Evolutionary conservation across 371 early-diverging fungal species (phyloP).

Genomic region (Mortierella sp.): DNA sequence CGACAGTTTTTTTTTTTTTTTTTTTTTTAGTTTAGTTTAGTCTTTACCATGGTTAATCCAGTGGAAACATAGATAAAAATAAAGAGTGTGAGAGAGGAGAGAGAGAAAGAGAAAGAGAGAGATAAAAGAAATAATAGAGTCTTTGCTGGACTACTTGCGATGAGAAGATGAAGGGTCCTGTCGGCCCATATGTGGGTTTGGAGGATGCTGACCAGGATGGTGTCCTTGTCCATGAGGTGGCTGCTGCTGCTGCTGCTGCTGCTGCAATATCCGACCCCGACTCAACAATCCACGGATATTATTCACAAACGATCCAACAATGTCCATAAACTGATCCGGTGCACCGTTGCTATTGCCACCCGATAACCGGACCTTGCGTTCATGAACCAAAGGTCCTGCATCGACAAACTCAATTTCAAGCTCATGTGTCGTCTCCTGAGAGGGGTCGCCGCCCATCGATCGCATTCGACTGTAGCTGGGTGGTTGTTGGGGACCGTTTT

Average conservation of each 20-base stretch:
- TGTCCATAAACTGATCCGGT: slow-evolving; percentile 59
- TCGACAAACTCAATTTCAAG: slow-evolving; percentile 70
- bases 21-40: too few species aligned
- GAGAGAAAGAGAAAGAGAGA: too few species aligned
- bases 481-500: not conserved
- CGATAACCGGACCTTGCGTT: slow-evolving; percentile 44
- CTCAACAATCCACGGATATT: slow-evolving; percentile 57
- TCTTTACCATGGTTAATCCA: too few species aligned
- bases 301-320: slow-evolving; percentile 66
- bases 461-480: slow-evolving; percentile 36
- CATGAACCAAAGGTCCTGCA: slow-evolving; percentile 51
- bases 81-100: too few species aligned
- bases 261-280: slow-evolving; percentile 15
- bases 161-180: too few species aligned
- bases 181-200: too few species aligned
- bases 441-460: slow-evolving; percentile 3
- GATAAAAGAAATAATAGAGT: too few species aligned
- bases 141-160: too few species aligned
- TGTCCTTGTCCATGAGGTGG: not conserved
- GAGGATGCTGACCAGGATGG: not conserved
- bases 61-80: too few species aligned
- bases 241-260: slow-evolving; percentile 8
- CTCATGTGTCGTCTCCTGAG: slow-evolving; percentile 63
- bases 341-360: slow-evolving; percentile 40
- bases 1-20: too few species aligned